Evolutionary conservation across 495 filamentous ascomycete genomes (phyloP).

Genomic region (Penicillium bovifimosum): DNA sequence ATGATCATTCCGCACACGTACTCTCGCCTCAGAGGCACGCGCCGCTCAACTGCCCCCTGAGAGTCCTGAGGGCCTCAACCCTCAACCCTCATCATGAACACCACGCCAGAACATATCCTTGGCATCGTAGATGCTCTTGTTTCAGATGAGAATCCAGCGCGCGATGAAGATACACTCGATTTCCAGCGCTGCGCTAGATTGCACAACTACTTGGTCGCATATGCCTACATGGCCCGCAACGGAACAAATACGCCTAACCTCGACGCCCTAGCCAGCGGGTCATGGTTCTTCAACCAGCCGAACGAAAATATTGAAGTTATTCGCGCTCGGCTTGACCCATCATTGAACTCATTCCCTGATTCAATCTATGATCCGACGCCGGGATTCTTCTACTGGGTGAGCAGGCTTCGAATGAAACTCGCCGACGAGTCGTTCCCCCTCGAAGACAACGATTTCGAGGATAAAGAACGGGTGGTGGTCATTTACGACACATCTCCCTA

Average conservation of each 20-base stretch:
- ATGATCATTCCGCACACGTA: too few relatives aligned
- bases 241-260: neutral
- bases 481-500: conserved; percentile 9
- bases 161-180: neutral
- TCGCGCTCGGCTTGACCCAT: neutral
- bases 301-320: neutral
- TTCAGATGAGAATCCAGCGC: neutral
- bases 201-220: neutral
- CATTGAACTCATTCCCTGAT: neutral
- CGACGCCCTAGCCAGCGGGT: neutral
- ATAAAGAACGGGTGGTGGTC: conserved; percentile 15
- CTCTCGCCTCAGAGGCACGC: too few relatives aligned
- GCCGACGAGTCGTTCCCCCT: conserved; percentile 7
- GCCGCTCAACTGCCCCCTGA: too few relatives aligned
- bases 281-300: neutral
- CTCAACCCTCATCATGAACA: too few relatives aligned
- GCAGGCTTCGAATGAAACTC: conserved; percentile 6
- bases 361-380: conserved; percentile 13
- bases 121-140: neutral
- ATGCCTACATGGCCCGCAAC: neutral
- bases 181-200: neutral
- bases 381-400: conserved; percentile 24
- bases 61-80: too few relatives aligned
- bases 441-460: conserved; percentile 10
- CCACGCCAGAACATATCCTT: too few relatives aligned